Conservation (phyloP, 2,329 filamentous ascomycete genomes). For the Phaeophleospora eucalypticola region DNA sequence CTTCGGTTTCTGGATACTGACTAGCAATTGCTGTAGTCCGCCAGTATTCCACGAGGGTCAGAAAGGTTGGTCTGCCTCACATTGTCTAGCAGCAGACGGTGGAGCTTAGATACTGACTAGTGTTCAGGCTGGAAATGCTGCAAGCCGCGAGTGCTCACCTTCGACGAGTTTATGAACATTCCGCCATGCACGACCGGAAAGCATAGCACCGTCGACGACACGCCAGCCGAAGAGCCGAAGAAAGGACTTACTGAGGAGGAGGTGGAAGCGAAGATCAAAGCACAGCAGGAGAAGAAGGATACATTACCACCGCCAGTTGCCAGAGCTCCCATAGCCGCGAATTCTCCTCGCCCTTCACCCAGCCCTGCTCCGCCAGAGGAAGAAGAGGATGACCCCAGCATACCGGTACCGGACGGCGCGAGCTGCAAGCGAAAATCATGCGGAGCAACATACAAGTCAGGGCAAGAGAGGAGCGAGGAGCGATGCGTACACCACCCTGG, state of each 20-base stretch:
- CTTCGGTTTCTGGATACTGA: conserved; percentile 8
- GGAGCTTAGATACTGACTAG: conserved; percentile 1
- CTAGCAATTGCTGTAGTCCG: conserved; percentile 17
- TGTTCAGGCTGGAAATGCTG: conserved; percentile 95
- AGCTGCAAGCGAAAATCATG: conserved; percentile 77
- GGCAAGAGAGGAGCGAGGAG: conserved; percentile 62
- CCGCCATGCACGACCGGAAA: conserved; percentile 88
- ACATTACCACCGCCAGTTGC: conserved; percentile 25
- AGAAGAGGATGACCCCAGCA: conserved; percentile 77
- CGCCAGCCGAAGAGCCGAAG: conserved; percentile 39
- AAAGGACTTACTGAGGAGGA: conserved; percentile 25
- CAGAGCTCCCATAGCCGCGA: conserved; percentile 25
- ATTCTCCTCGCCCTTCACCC: conserved; percentile 34
- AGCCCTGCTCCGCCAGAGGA: conserved; percentile 63
- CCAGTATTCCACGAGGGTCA: conserved; percentile 97
- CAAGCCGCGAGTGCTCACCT: conserved; percentile 92
- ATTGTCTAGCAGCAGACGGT: conserved; percentile 3
- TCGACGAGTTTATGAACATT: conserved; percentile 95
- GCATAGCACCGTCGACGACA: conserved; percentile 82
- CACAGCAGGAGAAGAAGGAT: conserved; percentile 25
- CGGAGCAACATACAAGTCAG: conserved; percentile 60
- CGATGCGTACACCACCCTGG: conserved; percentile 86
- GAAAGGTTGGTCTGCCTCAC: conserved; percentile 65
- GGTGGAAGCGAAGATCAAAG: conserved; percentile 31
- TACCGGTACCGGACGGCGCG: conserved; percentile 68